Base-by-base conservation (phyloP, 2,329 filamentous ascomycete species). In the Exophiala sp. region DNA sequence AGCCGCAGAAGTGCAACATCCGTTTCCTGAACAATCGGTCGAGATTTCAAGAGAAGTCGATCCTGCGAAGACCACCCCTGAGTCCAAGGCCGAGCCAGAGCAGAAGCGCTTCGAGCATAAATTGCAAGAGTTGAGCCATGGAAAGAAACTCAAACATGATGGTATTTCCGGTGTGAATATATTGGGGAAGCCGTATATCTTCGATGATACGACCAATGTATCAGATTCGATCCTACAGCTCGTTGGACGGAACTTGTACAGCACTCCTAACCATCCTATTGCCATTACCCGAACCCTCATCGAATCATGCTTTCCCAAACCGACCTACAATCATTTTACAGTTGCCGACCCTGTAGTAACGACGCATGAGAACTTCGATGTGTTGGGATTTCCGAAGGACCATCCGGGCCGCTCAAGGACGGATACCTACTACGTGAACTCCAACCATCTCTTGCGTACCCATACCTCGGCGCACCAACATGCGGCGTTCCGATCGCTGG, bases 361-460 rank as follows among this genome's bases (percentile, higher is more conserved):
- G 27, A 86, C 88, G 1, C 70, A 75, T 9, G 86, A 96, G 65
- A 98, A 98, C 68, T 98, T 98, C 65, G 93, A 98, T 70, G 93
- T 90, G n/a, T 75, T 98, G 6, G 90, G 90, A 38, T 97, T 98
- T 65, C 85, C 90, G 0, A 63, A 75, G 5, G 86, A 96, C 66
- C 93, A 98, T 63, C 86, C 89, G 2, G 93, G 93, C 52, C 84
- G 93, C 43, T 86, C 81, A 58, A 81, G 81, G 59, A 91, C 87
- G 11, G 93, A 98, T 70, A 97, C 93, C 1, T 98, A 97, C 74
- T 98, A 98, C 68, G 71, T 98, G 64, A 95, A 95, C 70, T 74
- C 83, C 58, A 71, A 80, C 44, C 95, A 86, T 0, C 82, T 98
- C 1, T 73, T 98, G 35, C 80, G 93, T 49, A 98, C 93, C 0